Evolutionary conservation across 257 asterid species (phyloP).

Genomic region (Solanum bulbocastanum): DNA sequence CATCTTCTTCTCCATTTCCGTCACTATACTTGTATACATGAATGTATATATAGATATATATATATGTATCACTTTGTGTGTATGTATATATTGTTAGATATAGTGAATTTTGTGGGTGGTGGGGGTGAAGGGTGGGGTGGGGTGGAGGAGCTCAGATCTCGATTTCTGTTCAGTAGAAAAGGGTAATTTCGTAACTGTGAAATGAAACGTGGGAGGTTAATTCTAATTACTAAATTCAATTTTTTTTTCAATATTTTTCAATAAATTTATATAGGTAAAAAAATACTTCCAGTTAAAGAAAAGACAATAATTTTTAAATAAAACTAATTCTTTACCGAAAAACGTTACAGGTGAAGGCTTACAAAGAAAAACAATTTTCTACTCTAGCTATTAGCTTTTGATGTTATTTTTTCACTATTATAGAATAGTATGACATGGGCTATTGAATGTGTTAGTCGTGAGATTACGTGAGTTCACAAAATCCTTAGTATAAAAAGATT

Average conservation of each 20-base stretch:
- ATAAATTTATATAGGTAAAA: background rate
- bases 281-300: no score
- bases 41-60: background rate
- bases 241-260: background rate
- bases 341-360: background rate
- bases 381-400: fast-evolving
- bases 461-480: background rate
- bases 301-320: no score
- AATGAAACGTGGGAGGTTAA: background rate
- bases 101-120: background rate
- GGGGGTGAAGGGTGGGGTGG: background rate
- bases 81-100: background rate
- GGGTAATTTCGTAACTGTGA: background rate
- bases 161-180: background rate
- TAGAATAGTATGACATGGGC: no score
- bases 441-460: background rate
- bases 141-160: background rate
- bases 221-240: no score
- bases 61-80: background rate
- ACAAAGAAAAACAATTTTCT: no score
- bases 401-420: background rate
- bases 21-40: background rate
- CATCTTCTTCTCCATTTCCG: conserved; percentile 11
- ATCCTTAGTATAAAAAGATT: no score
- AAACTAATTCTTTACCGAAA: no score